A percentile compares a stretch with the other conserved stretches of the same genome.
These are phyloP conservation scores for Neocatenulostroma microsporum DNA, from an alignment of 2,329 filamentous ascomycete genomes.

Conservation along the genomic window DNA sequence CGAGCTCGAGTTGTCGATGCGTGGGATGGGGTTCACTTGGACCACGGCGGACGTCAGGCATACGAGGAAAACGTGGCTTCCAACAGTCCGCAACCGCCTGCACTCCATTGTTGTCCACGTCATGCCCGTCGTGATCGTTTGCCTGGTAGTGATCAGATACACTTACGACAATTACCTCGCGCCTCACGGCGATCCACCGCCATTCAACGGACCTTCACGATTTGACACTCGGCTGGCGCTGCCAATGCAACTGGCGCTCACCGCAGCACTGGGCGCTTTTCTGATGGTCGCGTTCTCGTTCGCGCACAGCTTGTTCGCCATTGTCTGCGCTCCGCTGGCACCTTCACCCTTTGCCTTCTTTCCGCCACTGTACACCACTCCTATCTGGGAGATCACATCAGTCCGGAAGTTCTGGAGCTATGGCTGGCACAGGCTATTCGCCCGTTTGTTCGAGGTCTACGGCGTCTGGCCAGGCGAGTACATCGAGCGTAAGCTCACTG, in stretches of 20 bases:
- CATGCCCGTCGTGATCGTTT: conserved; percentile 28
- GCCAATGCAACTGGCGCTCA: conserved; percentile 30
- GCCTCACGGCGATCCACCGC: conserved; percentile 11
- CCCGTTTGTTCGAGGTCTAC: conserved; percentile 38
- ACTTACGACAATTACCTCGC: conserved; percentile 28
- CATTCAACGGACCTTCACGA: conserved; percentile 27
- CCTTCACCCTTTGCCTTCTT: conserved; percentile 38
- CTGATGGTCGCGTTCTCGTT: conserved; percentile 39
- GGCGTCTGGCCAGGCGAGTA: conserved; percentile 41
- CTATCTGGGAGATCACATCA: conserved; percentile 34
- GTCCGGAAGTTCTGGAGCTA: conserved; percentile 39
- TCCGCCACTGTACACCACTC: conserved; percentile 37
- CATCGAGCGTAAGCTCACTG: conserved; percentile 33
- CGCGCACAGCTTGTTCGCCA: conserved; percentile 36
- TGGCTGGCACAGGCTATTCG: conserved; percentile 40
- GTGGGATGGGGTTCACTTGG: conserved; percentile 36
- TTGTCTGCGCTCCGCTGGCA: conserved; percentile 32
- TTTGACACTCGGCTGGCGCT: conserved; percentile 22
- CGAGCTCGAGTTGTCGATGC: conserved; percentile 39
- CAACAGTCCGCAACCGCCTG: conserved; percentile 32
- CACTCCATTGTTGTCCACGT: conserved; percentile 36
- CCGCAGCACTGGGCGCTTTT: conserved; percentile 35
- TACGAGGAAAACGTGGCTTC: conserved; percentile 38
- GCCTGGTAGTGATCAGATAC: conserved; percentile 31
- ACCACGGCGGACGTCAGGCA: conserved; percentile 40